Evolutionary conservation across 495 filamentous ascomycete species (phyloP), one percentile per base, ranked within the genome.

Genomic region (Chlorociboria aeruginascens): DNA sequence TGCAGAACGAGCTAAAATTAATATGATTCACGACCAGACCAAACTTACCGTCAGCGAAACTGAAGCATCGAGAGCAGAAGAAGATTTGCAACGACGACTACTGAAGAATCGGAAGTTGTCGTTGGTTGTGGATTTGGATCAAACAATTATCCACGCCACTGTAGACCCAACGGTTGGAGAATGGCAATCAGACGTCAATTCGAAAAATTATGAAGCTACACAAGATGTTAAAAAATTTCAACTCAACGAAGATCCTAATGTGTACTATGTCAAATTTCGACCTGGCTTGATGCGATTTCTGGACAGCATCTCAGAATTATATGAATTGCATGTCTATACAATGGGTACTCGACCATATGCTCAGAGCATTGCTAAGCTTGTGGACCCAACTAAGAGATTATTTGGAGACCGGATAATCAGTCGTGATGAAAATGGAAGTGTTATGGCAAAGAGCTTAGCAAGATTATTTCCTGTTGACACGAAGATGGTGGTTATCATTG

Each of bases 401-500:
- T 99, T 99, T 59, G 90, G 85, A 3, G 86, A 95, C 60, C 76
- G 92, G 38, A 89, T 99, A 59, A 82, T 99, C 53, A 95, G 89
- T 59, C 82, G 92, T 46, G 89, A 96, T 59, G 92, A 99, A 64
- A 99, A 89, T 61, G 89, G 89, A 34, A 95, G 83, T 59, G 75
- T 96, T 65, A 85, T 78, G 2, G 78, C 83, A 36, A 99, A 99
- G 69, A 90, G 77, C 49, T 72, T 99, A 7, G 83, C 94, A 59
- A 78, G 93, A 12, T 63, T 99, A 32, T 99, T 99, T 63, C 92
- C 92, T 12, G 85, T 93, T 37, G 92, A 95, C 66, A 96, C 89
- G 8, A 90, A 94, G 66, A 99, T 99, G 92, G 92, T 95, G 14
- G 88, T 94, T 28, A 95, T 99, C 58, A 99, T 99, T 51, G 92